Evolutionary conservation across 2,329 filamentous ascomycete genomes (phyloP).

Genomic region (Colletotrichum navitas): DNA sequence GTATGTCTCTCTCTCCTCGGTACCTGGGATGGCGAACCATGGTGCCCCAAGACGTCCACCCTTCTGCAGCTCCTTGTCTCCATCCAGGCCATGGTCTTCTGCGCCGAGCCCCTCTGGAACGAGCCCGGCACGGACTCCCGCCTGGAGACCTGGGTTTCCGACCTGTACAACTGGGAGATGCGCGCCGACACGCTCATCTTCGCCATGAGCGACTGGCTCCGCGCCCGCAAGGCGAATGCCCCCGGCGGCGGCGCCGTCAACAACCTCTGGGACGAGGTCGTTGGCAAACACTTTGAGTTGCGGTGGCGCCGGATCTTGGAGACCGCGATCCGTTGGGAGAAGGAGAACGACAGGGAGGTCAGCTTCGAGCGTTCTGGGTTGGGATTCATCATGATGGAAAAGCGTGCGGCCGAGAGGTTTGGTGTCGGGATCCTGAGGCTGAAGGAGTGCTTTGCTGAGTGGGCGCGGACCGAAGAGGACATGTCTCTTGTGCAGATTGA

Average conservation of each 20-base stretch:
- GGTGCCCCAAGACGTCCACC: constrained; percentile 61
- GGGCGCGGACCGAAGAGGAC: constrained; percentile 5
- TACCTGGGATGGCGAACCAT: constrained; percentile 61
- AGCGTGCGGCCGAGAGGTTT: neutral
- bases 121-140: constrained; percentile 59
- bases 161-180: constrained; percentile 49
- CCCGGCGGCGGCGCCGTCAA: neutral
- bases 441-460: constrained; percentile 1
- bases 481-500: neutral
- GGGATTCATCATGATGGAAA: neutral
- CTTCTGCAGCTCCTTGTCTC: constrained; percentile 66
- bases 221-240: constrained; percentile 8
- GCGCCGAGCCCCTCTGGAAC: constrained; percentile 66
- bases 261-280: constrained; percentile 19
- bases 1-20: constrained; percentile 65
- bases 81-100: constrained; percentile 70
- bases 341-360: neutral
- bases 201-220: constrained; percentile 50
- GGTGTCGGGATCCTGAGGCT: constrained; percentile 1
- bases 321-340: neutral
- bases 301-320: constrained; percentile 4
- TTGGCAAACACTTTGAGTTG: constrained; percentile 20
- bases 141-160: constrained; percentile 41
- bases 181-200: constrained; percentile 47
- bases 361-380: neutral